Evolutionary conservation across 768 basidiomycete species (phyloP).

Genomic region (Crassisporium funariophilum): DNA sequence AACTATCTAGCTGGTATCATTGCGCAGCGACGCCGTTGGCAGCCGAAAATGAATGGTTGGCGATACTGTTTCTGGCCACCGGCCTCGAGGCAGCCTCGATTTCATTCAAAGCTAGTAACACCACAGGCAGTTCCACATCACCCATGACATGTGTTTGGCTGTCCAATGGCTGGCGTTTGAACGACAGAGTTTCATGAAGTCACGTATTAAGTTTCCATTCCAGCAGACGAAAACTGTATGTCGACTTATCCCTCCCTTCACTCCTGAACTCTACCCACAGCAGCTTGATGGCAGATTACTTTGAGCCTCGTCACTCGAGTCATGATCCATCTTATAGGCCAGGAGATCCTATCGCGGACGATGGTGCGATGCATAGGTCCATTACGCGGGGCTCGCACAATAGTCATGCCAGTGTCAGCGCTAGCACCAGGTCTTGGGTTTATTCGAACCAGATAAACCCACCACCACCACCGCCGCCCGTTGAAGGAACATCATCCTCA

Average conservation of each 20-base stretch:
- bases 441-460: constrained; percentile 35
- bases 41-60: no score
- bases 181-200: no score
- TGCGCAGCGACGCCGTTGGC: no score
- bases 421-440: constrained; percentile 42
- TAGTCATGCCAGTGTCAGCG: constrained; percentile 23
- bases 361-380: constrained; percentile 19
- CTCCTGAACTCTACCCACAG: constrained; percentile 1
- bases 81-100: no score
- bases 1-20: no score
- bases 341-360: constrained; percentile 20
- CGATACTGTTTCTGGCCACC: no score
- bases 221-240: no score
- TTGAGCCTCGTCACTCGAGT: constrained; percentile 15
- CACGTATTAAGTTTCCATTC: no score
- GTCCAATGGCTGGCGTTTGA: no score
- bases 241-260: constrained; percentile 2
- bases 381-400: constrained; percentile 28
- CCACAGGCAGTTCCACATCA: no score
- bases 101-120: no score
- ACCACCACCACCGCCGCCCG: constrained; percentile 23
- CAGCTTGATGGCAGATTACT: constrained; percentile 25
- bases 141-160: no score
- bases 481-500: constrained; percentile 9
- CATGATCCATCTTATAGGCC: constrained; percentile 13